These are phyloP conservation scores for Penicillium parvum DNA, from an alignment of 495 filamentous ascomycete genomes.

Conservation along the genomic window DNA sequence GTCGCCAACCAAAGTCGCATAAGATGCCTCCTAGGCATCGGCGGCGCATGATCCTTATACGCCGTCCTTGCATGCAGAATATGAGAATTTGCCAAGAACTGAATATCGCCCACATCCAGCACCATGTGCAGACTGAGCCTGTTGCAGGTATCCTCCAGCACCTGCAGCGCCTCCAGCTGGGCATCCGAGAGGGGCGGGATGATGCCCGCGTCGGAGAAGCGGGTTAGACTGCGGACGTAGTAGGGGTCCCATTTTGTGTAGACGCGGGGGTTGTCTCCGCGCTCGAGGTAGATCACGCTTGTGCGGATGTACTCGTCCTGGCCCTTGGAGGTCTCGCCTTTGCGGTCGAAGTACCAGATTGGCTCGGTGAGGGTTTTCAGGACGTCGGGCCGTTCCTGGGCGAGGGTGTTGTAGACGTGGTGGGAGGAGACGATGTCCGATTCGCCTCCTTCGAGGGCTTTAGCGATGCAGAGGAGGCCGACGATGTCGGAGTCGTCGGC, in stretches of 20 bases:
- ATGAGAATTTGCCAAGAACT: conserved; percentile 67
- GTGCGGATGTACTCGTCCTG: conserved; percentile 73
- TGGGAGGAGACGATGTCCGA: conserved; percentile 77
- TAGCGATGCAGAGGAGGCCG: conserved; percentile 76
- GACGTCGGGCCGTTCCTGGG: conserved; percentile 71
- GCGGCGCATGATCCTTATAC: conserved; percentile 61
- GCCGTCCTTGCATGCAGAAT: conserved; percentile 65
- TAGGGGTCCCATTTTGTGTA: conserved; percentile 75
- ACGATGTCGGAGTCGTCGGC: conserved; percentile 80
- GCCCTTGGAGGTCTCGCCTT: conserved; percentile 73
- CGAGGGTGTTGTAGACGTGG: conserved; percentile 76
- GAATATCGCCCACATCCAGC: conserved; percentile 74
- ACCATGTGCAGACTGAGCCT: conserved; percentile 69
- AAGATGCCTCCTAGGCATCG: conserved; percentile 65
- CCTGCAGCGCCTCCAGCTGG: conserved; percentile 58
- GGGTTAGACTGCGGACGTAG: conserved; percentile 61
- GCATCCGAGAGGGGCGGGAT: conserved; percentile 62
- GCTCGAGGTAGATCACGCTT: conserved; percentile 69
- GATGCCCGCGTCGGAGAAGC: conserved; percentile 62
- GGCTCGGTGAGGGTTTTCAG: conserved; percentile 68
- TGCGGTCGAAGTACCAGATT: conserved; percentile 93
- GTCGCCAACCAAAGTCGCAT: conserved; percentile 81
- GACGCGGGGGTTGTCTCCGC: conserved; percentile 45
- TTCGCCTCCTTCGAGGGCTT: conserved; percentile 78
- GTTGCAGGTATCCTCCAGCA: conserved; percentile 65